These are phyloP conservation scores for Ramularia collo-cygni DNA, from an alignment of 2,329 filamentous ascomycete genomes.

Conservation along the genomic window DNA sequence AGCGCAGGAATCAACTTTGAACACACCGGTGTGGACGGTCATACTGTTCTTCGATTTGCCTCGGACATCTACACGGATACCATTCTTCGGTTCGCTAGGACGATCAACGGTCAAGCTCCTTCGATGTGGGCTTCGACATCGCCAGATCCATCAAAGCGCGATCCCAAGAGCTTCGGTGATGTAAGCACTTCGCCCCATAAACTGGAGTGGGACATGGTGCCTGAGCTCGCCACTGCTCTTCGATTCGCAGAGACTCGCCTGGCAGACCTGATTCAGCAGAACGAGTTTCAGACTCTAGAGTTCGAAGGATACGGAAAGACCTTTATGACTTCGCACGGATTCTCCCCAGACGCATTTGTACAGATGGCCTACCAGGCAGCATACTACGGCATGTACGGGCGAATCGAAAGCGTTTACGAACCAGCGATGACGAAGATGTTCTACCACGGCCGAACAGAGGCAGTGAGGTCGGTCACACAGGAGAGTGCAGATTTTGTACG, in stretches of 20 bases:
- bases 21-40: conserved; percentile 94
- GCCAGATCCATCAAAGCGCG: conserved; percentile 86
- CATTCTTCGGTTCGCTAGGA: conserved; percentile 87
- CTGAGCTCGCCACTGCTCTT: conserved; percentile 81
- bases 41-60: conserved; percentile 92
- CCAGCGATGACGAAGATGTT: conserved; percentile 97
- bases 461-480: conserved; percentile 75
- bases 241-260: conserved; percentile 93
- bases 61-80: conserved; percentile 97
- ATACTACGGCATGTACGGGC: conserved; percentile 93
- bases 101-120: conserved; percentile 89
- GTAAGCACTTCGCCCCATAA: conserved; percentile 93
- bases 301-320: conserved; percentile 90
- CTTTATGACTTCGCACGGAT: conserved; percentile 94
- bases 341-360: conserved; percentile 94
- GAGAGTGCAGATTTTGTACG: conserved; percentile 85
- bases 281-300: conserved; percentile 89
- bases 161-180: conserved; percentile 85
- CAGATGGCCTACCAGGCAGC: conserved; percentile 99
- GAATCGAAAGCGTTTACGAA: conserved; percentile 92
- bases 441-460: conserved; percentile 90
- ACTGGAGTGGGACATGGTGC: conserved; percentile 94
- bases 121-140: conserved; percentile 86
- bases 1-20: conserved; percentile 99
- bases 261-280: conserved; percentile 90